Evolutionary conservation across 352 stramenopile genomes (phyloP), one percentile per base, ranked within the genome.

Genomic region (Phytophthora hibernalis): DNA sequence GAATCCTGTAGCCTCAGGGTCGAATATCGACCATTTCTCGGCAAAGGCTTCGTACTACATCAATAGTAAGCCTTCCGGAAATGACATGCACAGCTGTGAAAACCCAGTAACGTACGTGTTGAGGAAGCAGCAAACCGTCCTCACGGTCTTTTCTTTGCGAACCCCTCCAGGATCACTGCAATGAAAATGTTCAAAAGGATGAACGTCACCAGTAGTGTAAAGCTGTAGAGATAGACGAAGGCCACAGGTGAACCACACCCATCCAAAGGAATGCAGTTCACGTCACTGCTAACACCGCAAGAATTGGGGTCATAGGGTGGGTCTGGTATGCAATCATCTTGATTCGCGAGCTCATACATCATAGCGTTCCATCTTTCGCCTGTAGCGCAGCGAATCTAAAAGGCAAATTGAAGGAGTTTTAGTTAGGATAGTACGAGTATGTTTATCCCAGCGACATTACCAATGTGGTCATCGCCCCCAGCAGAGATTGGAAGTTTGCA

Each of bases 171-270:
- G 40, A 98, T 95, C 37, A 97, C 87, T 16, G 85, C 93, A 49
- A 98, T 95, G 73, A 98, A 96, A 54, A 98, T 89, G 54, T 98
- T 97, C 28, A 98, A 68, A 28, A 97, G 72, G 24, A 98, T 82
- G 52, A 93, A 97, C 5, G 82, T 88, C 26, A 98, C 86, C 11
- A 97, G 76, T 40, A 98, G 63, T 16, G 87, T 97, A 68, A 98
- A 85, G 18, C 81, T 95, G 70, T 96, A 98, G 47, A 91, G 77
- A 68, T 95, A 95, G 31, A 87, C 52, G 47, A 87, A 90, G 4
- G 87, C 81, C 20, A 88, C 84, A 20, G 78, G 62, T 0, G 72
- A 83, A 0, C 85, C 85, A 58, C 91, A 97, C 12, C 90, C 91
- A 49, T 80, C 83, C 3, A 96, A 60, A 16, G 79, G 63, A 1